These are phyloP conservation scores for Hyphodiscus hymeniophilus DNA, from an alignment of 495 filamentous ascomycete species.

Conservation along the genomic window DNA sequence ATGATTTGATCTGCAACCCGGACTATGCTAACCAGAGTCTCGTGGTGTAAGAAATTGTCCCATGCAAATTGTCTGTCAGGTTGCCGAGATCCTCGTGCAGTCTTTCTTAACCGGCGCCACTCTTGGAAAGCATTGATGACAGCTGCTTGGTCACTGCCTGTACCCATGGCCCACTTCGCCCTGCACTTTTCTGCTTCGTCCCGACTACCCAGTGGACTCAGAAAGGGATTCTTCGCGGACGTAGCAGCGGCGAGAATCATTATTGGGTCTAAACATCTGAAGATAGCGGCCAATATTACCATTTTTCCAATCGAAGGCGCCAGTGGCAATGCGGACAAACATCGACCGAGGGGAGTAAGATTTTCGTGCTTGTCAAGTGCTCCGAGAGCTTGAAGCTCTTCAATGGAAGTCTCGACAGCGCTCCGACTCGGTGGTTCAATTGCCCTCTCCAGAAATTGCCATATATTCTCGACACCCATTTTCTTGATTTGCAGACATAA, in stretches of 20 bases:
- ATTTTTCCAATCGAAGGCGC: constrained; percentile 47
- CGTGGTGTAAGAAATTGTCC: neutral
- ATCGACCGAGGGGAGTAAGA: constrained; percentile 43
- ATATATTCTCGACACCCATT: constrained; percentile 49
- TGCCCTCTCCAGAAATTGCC: constrained; percentile 38
- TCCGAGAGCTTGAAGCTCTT: constrained; percentile 34
- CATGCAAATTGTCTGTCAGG: neutral
- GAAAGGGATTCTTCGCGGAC: constrained; percentile 35
- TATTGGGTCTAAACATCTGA: constrained; percentile 53
- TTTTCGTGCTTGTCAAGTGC: constrained; percentile 42
- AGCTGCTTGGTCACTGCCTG: constrained; percentile 45
- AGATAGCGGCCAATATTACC: constrained; percentile 50
- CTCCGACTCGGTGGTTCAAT: constrained; percentile 42
- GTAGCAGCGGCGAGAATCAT: constrained; percentile 41
- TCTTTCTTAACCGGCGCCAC: constrained; percentile 22
- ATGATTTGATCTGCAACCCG: neutral
- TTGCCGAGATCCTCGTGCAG: neutral
- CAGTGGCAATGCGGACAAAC: constrained; percentile 39
- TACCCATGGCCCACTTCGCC: constrained; percentile 31
- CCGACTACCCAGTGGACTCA: constrained; percentile 27
- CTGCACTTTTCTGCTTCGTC: constrained; percentile 26
- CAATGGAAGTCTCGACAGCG: constrained; percentile 37
- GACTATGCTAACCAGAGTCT: neutral
- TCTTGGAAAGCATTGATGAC: constrained; percentile 42
- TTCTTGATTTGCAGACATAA: constrained; percentile 90